Percentiles rank a stretch among this genome's conserved stretches.
Evolutionary conservation across 768 basidiomycete genomes (phyloP).

Genomic region (Leccinum truebloodii): DNA sequence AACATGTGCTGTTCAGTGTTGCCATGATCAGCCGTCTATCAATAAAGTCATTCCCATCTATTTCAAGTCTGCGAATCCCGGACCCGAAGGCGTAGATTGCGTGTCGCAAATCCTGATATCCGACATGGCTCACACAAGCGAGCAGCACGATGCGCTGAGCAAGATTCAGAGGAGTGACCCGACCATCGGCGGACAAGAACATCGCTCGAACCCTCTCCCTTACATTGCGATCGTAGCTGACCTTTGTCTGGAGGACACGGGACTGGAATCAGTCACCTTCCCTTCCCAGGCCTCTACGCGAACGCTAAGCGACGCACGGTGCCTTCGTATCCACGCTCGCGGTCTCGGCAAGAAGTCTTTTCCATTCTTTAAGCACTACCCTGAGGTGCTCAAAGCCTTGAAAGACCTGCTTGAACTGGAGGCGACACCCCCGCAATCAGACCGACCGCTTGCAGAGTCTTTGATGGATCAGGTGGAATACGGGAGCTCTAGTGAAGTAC

Average conservation of each 20-base stretch:
- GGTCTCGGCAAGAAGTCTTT: neutral
- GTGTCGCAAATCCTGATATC: constrained; percentile 2
- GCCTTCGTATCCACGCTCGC: neutral
- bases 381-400: neutral
- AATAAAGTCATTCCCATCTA: neutral
- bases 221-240: neutral
- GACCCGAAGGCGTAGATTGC: neutral
- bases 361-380: neutral
- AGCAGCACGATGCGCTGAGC: neutral
- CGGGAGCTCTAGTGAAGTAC: neutral
- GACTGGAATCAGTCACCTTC: neutral
- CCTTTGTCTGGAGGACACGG: neutral
- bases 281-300: neutral
- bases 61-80: neutral
- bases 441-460: neutral
- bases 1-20: neutral
- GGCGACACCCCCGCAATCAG: neutral
- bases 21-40: neutral
- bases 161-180: neutral
- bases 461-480: neutral
- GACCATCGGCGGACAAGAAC: neutral
- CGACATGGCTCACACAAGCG: neutral
- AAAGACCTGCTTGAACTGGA: neutral
- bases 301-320: neutral
- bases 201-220: neutral